A percentile compares a stretch with the other conserved stretches of the same genome.
Evolutionary conservation across 2,329 filamentous ascomycete genomes (phyloP).

Genomic region (Fusarium sambucinum): DNA sequence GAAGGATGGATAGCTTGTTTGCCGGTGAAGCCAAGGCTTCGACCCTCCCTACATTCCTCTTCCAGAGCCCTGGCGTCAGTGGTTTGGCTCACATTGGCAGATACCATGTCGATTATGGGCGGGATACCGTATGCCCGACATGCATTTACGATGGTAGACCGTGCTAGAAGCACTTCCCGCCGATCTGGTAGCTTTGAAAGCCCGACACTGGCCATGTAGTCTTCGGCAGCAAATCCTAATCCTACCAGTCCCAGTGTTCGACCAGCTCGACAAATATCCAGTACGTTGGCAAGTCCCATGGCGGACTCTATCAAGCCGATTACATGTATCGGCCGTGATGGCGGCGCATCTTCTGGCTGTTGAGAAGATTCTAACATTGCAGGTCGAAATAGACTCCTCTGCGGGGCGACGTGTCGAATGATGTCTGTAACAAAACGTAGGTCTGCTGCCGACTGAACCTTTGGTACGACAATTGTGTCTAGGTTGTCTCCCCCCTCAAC

Average conservation of each 20-base stretch:
- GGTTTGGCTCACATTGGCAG: not conserved
- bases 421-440: not conserved
- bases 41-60: constrained; percentile 4
- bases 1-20: constrained; percentile 24
- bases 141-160: not conserved
- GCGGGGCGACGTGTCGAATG: not conserved
- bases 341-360: too few relatives aligned
- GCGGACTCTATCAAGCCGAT: constrained; percentile 5
- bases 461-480: constrained; percentile 1
- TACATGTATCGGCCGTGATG: too few relatives aligned
- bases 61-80: not conserved
- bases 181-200: constrained; percentile 3
- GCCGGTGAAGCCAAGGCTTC: constrained; percentile 16
- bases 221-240: not conserved
- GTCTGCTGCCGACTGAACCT: constrained; percentile 1
- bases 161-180: not conserved
- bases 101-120: not conserved
- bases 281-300: not conserved
- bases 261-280: not conserved
- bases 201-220: not conserved
- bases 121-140: not conserved
- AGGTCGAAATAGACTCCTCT: too few relatives aligned
- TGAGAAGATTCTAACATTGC: too few relatives aligned
- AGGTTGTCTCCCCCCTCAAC: not conserved
- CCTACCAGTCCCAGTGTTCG: not conserved